Evolutionary conservation across 306 rosid genomes (phyloP).

Genomic region (Myrica gale): DNA sequence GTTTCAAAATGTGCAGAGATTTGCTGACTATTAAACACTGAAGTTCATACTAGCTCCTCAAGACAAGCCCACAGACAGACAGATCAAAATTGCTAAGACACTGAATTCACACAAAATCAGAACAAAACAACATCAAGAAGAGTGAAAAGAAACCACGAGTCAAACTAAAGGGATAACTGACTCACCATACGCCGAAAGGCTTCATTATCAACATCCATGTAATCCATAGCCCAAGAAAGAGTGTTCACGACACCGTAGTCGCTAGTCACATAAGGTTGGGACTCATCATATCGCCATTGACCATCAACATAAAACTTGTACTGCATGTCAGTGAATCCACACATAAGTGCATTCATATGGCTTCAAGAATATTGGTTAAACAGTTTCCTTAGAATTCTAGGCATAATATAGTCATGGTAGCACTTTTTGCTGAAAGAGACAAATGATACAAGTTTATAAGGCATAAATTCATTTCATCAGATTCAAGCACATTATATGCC

Average conservation of each 20-base stretch:
- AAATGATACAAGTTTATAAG: conserved; percentile 8
- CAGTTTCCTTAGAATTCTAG: not conserved
- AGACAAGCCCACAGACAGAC: conserved; percentile 2
- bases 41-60: conserved; percentile 10
- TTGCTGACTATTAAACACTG: not conserved
- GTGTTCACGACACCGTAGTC: conserved; percentile 88
- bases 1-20: conserved; percentile 4
- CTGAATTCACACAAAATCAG: conserved; percentile 13
- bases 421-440: not conserved
- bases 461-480: not conserved
- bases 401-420: conserved; percentile 7
- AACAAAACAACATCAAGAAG: not conserved
- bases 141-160: not conserved
- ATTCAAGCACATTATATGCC: conserved; percentile 4
- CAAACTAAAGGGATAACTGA: conserved; percentile 21
- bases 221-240: conserved; percentile 62
- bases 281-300: conserved; percentile 93
- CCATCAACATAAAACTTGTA: conserved; percentile 97
- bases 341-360: conserved; percentile 28
- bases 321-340: conserved; percentile 52
- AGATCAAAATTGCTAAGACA: not conserved
- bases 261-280: conserved; percentile 61
- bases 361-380: conserved; percentile 24
- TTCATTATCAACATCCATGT: conserved; percentile 93
- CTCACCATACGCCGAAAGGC: conserved; percentile 70